These are phyloP conservation scores for Phylloporus sp. DNA, from an alignment of 768 basidiomycete genomes.

Conservation along the genomic window DNA sequence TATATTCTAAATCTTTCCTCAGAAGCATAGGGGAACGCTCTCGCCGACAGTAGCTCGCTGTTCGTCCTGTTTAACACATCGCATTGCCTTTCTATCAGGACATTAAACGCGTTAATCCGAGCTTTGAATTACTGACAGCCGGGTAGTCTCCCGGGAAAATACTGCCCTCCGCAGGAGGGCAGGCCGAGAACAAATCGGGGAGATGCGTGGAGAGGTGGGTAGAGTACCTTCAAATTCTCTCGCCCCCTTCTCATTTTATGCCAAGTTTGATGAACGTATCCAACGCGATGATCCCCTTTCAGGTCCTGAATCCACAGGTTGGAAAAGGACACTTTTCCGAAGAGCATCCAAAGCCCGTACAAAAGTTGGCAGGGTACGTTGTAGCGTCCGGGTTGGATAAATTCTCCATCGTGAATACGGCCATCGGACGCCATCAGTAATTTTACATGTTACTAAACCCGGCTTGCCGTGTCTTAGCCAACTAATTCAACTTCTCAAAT, in stretches of 20 bases:
- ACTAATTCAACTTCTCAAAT: no score
- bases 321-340: slow-evolving; percentile 3
- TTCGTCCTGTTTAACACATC: slow-evolving; percentile 51
- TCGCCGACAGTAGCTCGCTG: slow-evolving; percentile 58
- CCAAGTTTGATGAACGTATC: slow-evolving; percentile 3
- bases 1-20: slow-evolving; percentile 53
- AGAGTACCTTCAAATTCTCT: not conserved
- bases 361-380: not conserved
- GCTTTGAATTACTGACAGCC: slow-evolving; percentile 50
- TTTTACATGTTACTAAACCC: no score
- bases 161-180: slow-evolving; percentile 40
- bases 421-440: not conserved
- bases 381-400: not conserved
- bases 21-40: slow-evolving; percentile 55
- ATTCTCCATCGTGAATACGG: slow-evolving; percentile 7
- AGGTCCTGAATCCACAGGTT: slow-evolving; percentile 1
- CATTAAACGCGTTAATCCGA: slow-evolving; percentile 58
- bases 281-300: not conserved
- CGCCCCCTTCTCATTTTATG: slow-evolving; percentile 4
- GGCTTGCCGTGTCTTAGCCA: no score
- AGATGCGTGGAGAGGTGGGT: slow-evolving; percentile 29
- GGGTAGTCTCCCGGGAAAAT: slow-evolving; percentile 53
- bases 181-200: slow-evolving; percentile 50
- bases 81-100: slow-evolving; percentile 56
- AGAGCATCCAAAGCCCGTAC: slow-evolving; percentile 1